Conservation (phyloP, 169 alveolate species). For the Plasmodium coatneyi region DNA sequence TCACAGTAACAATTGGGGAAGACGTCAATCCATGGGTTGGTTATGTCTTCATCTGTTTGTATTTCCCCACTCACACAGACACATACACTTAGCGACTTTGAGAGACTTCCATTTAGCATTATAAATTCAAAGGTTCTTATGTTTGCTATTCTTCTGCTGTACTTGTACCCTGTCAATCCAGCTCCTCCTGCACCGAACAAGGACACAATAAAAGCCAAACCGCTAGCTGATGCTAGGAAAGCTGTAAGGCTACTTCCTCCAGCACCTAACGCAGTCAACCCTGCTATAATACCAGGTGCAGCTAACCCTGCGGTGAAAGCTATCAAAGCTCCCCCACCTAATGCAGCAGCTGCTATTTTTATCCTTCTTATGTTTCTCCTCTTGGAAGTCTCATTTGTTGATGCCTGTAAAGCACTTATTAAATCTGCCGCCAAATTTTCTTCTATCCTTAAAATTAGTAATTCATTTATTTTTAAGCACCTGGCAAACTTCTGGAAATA, state of each 20-base stretch:
- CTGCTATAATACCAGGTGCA: constrained; percentile 91
- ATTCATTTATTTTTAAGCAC: constrained; percentile 79
- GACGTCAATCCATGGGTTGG: constrained; percentile 84
- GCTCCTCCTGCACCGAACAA: constrained; percentile 90
- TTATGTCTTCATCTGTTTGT: constrained; percentile 79
- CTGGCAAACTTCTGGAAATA: constrained; percentile 79
- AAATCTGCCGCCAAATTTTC: constrained; percentile 83
- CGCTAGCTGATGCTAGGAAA: constrained; percentile 86
- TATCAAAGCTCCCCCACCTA: constrained; percentile 89
- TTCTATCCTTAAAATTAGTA: constrained; percentile 80
- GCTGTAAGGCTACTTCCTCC: constrained; percentile 86
- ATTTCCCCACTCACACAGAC: constrained; percentile 87
- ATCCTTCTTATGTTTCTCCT: constrained; percentile 78
- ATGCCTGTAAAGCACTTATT: constrained; percentile 79
- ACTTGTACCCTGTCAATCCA: constrained; percentile 87
- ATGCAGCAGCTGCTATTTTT: constrained; percentile 88
- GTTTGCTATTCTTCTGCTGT: constrained; percentile 82
- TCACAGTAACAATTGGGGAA: constrained; percentile 81
- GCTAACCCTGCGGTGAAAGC: constrained; percentile 93
- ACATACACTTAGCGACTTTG: constrained; percentile 82
- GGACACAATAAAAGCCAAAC: constrained; percentile 83
- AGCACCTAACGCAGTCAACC: constrained; percentile 83
- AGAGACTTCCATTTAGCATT: constrained; percentile 82
- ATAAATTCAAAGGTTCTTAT: constrained; percentile 83
- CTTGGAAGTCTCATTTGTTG: constrained; percentile 75